Base-by-base conservation (phyloP, 176 grass and related monocot genomes). In the Melocanna baccifera region DNA sequence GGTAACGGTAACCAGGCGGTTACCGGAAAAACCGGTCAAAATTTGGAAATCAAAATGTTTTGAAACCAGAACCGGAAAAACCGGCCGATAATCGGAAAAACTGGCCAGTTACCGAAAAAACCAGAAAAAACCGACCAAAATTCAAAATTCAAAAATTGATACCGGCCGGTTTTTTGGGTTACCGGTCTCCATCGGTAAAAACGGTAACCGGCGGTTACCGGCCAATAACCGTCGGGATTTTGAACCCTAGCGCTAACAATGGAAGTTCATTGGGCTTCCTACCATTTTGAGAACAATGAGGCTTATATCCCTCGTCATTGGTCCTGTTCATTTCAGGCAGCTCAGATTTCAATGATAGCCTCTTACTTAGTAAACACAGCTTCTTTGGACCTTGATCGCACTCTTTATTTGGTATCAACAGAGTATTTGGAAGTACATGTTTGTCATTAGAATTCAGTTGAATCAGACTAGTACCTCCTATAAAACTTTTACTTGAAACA, bases 291-390 rank as follows among this genome's bases (percentile, higher is more conserved):
- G 72, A 63, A 46, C 29, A 22, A 66, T 65, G 25, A 29, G 67
- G 40, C 12, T 20, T 72, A 79, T 65, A 73, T 30, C 77, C 80
- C 59, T 87, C 78, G 28, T 67, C 50, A 68, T 2, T 43, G 10
- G 47, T 50, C 13, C n/a, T 79, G n/a, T 55, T 30, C 36, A 46
- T 40, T 41, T 65, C 75, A 87, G 61, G 10, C 51, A 59, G 74
- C 59, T 68, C 51, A 50, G 80, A 66, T 79, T 87, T 87, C 89
- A 90, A 55, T 40, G 84, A 74, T 28, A 90, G 23, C 30, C 79
- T 90, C 62, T 80, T 68, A 80, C 74, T 88, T 70, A 67, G 72
- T 83, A 83, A 73, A 42, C 66, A 22, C 51, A 59, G 28, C 85
- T 69, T 89, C 82, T 92, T 92, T 34, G 30, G 57, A 36, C 58